These are phyloP conservation scores for Starmera amethionina DNA, from an alignment of 805 yeast genomes.

Conservation along the genomic window DNA sequence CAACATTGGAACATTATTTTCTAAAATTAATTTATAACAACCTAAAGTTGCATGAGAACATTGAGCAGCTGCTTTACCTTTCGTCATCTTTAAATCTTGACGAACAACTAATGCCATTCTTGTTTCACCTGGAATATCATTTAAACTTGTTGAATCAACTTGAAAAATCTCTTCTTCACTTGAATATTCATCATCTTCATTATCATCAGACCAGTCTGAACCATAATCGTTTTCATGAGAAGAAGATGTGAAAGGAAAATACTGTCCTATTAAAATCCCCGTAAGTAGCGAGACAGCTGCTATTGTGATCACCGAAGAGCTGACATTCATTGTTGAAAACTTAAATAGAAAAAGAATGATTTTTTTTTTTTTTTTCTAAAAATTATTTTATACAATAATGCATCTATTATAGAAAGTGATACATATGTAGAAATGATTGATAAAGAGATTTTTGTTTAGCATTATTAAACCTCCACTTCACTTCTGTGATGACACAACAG, in stretches of 20 bases:
- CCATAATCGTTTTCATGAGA: background rate
- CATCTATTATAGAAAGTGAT: no score
- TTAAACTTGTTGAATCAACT: slow-evolving; percentile 49
- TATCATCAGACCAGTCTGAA: slow-evolving; percentile 12
- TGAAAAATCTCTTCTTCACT: slow-evolving; percentile 47
- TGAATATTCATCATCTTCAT: slow-evolving; percentile 28
- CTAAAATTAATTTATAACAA: slow-evolving; percentile 61
- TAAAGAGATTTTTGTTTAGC: no score
- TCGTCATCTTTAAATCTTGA: slow-evolving; percentile 82
- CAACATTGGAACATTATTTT: slow-evolving; percentile 53
- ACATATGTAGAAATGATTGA: no score
- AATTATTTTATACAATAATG: no score
- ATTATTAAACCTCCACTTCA: no score
- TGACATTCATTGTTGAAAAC: no score
- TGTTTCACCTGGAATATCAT: slow-evolving; percentile 68
- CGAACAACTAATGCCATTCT: slow-evolving; percentile 84
- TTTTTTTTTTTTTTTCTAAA: no score
- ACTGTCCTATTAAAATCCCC: slow-evolving; percentile 1
- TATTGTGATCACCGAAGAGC: background rate
- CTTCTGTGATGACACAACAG: no score
- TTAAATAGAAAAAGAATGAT: no score
- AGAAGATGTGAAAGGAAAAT: background rate
- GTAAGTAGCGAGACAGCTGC: slow-evolving; percentile 1
- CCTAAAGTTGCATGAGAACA: slow-evolving; percentile 97
- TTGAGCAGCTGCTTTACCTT: slow-evolving; percentile 96